These are phyloP conservation scores for Neofusicoccum umdonicola DNA, from an alignment of 2,329 filamentous ascomycete genomes.

Conservation along the genomic window DNA sequence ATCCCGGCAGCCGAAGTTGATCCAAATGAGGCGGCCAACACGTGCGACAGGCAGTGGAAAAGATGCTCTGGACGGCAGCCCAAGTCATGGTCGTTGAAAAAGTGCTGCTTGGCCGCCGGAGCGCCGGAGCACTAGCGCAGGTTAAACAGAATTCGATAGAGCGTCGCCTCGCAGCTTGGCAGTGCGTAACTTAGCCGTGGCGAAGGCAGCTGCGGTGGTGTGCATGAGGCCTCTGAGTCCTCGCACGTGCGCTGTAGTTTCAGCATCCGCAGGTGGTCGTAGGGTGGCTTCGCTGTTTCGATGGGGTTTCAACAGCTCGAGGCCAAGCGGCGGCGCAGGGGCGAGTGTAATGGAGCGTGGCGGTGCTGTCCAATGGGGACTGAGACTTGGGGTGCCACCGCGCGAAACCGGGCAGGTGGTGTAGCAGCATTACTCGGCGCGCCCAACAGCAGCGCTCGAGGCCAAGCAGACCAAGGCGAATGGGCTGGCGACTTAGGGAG, in stretches of 20 bases:
- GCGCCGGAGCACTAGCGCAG: not conserved
- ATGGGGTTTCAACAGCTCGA: not conserved
- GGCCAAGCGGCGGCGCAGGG: not conserved
- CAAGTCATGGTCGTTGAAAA: not conserved
- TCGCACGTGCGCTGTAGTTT: not conserved
- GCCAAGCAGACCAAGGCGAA: not conserved
- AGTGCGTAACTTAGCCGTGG: not conserved
- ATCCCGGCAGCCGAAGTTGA: not conserved
- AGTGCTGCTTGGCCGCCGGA: not conserved
- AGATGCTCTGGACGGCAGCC: too few species aligned
- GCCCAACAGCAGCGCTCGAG: not conserved
- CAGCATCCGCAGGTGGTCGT: not conserved
- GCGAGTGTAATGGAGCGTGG: not conserved
- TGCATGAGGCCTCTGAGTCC: not conserved
- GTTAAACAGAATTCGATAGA: not conserved
- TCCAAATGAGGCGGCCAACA: not conserved
- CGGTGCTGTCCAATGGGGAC: not conserved
- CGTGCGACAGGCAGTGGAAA: not conserved
- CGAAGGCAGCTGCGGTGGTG: not conserved
- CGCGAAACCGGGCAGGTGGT: not conserved
- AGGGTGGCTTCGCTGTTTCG: not conserved
- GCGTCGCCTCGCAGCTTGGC: not conserved
- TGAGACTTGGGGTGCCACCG: not conserved
- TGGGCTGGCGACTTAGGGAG: not conserved
- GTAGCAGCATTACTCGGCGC: not conserved